Base-by-base conservation (phyloP, 225 moss, liverwort and hornwort species). In the Marchantia paleacea region DNA sequence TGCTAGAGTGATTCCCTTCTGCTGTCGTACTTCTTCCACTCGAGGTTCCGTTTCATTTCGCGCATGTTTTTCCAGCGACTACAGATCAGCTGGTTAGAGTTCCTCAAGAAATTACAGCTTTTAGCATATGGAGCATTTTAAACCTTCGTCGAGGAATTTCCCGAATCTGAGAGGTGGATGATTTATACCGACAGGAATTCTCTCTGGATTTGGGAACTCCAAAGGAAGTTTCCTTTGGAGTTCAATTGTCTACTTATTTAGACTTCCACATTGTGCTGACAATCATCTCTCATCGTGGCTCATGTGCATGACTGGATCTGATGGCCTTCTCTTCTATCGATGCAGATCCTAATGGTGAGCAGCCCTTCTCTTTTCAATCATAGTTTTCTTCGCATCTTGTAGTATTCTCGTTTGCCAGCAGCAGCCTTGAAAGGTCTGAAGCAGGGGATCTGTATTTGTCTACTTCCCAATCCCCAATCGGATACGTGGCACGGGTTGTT, bases 331-430 rank as follows among this genome's bases (percentile, higher is more conserved):
- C 58, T 47, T 16, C 75, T 7, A 54, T 54, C 30, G 22, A 24
- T 60, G 22, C 58, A 76, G 75, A 76, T 76, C 75, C 75, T 16
- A 76, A 76, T 54, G 75, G 75, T 76, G 16, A 58, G 75, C 28
- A 60, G 9, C 19, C 49, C 5, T 50, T 30, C 50, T 19, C 18
- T 22, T 52, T 9, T 39, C 20, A 18, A 4, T 70, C 69, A 39
- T 0, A 19, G 68, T 68, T 39, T 39, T 5, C 39, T 39, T 70
- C 39, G 47, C 2, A 19, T 47, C 69, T 70, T 9, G 69, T 39
- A 31, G 7, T 7, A 28, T 20, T 2, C 68, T 13, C 3, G 39
- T 39, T 39, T 39, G 39, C 5, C 39, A 39, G 39, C 39, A 31
- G 30, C 14, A 24, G 65, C 25, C 13, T 57, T 3, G 7, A 7